Percentiles rank a stretch among this genome's conserved stretches.
phyloP scores from a whole-genome alignment of 495 filamentous ascomycete genomes.

The Aspergillus sparsus region DNA sequence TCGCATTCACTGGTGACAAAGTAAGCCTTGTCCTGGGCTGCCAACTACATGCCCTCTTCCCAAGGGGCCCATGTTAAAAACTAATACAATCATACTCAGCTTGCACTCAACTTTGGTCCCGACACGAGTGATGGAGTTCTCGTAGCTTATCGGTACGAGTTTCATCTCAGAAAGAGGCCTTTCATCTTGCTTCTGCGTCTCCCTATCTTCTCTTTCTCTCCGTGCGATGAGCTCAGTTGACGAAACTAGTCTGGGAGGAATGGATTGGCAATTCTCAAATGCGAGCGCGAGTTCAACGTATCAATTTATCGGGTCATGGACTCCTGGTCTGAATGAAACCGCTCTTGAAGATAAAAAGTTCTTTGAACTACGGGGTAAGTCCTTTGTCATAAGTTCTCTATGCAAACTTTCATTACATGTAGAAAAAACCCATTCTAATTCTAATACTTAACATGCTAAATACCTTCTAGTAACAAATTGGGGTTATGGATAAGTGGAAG shows the following conservation, averaged over 20 bases:
- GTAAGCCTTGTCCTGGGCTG: slow-evolving; percentile 27
- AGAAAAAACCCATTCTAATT: too few relatives aligned
- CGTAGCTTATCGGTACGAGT: slow-evolving; percentile 51
- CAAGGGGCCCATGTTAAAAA: background rate
- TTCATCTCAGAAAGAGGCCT: too few relatives aligned
- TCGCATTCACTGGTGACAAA: slow-evolving; percentile 61
- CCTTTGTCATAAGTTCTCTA: too few relatives aligned
- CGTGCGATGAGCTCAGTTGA: too few relatives aligned
- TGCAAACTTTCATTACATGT: too few relatives aligned
- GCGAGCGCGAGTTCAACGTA: slow-evolving; percentile 61
- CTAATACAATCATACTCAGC: slow-evolving; percentile 22
- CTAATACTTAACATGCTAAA: background rate
- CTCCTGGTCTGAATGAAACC: slow-evolving; percentile 22
- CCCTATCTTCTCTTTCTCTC: too few relatives aligned
- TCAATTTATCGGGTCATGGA: slow-evolving; percentile 50
- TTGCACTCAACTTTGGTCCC: slow-evolving; percentile 61
- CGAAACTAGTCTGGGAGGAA: slow-evolving; percentile 50
- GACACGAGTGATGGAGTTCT: slow-evolving; percentile 56
- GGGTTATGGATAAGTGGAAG: slow-evolving; percentile 54
- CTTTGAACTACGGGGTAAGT: slow-evolving; percentile 39
- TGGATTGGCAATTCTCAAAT: slow-evolving; percentile 69
- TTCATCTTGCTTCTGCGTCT: too few relatives aligned
- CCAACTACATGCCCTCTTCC: background rate
- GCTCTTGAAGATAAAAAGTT: slow-evolving; percentile 18
- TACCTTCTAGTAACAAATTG: slow-evolving; percentile 60